Evolutionary conservation across 2,329 filamentous ascomycete species (phyloP).

Genomic region (Ambrosiella beaveri): DNA sequence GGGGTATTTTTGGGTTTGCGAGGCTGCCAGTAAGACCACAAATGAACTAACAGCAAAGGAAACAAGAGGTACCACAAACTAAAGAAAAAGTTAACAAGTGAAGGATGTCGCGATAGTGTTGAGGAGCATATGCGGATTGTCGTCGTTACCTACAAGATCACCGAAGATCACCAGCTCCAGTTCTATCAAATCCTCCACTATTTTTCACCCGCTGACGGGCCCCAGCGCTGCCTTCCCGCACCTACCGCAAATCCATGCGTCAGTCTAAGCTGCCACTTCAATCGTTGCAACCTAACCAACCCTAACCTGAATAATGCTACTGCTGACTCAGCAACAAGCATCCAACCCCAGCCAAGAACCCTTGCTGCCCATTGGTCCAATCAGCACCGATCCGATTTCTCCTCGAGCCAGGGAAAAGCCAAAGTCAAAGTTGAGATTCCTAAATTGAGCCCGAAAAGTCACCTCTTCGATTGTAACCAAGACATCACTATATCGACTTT

Average conservation of each 20-base stretch:
- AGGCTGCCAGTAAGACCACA: no score
- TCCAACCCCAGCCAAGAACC: neutral
- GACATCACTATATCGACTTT: neutral
- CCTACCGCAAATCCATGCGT: neutral
- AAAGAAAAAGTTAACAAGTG: no score
- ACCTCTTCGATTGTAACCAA: neutral
- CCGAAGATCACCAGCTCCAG: neutral
- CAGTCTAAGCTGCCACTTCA: neutral
- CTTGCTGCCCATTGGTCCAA: conserved; percentile 3
- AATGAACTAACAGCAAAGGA: no score
- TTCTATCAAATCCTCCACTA: neutral
- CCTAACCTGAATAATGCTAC: neutral
- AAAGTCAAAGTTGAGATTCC: conserved; percentile 3
- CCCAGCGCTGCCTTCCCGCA: neutral
- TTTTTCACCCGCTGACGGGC: neutral
- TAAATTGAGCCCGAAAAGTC: neutral
- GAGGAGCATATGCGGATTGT: neutral
- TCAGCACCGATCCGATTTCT: conserved; percentile 11
- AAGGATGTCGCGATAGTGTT: no score
- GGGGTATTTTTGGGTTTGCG: neutral
- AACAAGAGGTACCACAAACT: no score
- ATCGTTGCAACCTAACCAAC: neutral
- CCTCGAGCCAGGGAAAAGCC: neutral
- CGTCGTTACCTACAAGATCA: neutral
- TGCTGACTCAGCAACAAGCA: neutral